Evolutionary conservation across 2,329 filamentous ascomycete genomes (phyloP), one percentile per base, ranked within the genome.

Genomic region (Byssoonygena ceratinophila): DNA sequence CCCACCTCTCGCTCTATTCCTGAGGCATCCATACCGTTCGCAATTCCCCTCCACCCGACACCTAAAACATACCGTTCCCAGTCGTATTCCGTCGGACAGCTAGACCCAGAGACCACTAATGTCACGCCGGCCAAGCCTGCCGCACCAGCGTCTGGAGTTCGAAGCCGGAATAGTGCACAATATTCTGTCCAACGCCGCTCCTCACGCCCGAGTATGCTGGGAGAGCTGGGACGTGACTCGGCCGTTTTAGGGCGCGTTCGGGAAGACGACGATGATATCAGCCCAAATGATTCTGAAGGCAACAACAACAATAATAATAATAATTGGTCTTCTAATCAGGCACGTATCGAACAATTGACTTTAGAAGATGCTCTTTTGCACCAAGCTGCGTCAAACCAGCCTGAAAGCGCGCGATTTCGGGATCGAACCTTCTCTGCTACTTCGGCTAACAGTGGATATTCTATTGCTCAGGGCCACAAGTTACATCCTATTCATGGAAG

Each of bases 51-150:
- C 18, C 87, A 94, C 57, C 89, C 91, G 0, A 92, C 87, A 0
- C 87, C 87, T 1, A 97, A 97, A 68, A 89, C 87, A 1, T 92
- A 94, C 61, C 83, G 92, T 40, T 98, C 92, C 4, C 88, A 96
- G 68, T 97, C 92, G 3, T 97, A 97, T 68, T 97, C 91, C 0
- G 91, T 94, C 45, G 90, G 90, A 3, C 90, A 96, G 65, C 75
- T 89, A 55, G 89, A 95, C 50, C 78, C 83, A 0, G 86, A 91
- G 54, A 63, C 64, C 20, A 50, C 67, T 14, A 63, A 58, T 22
- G 52, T 68, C 18, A 60, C 66, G 53, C 61, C 66, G n/a, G 66
- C 60, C 39, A 68, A 65, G 53, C 55, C 61, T 37, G 59, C 63
- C 32, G 54, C 56, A 18, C 58, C 64, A 18, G 60, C 62, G 27